These are phyloP conservation scores for Chrysoporthe cubensis DNA, from an alignment of 2,329 filamentous ascomycete species.

Conservation along the genomic window DNA sequence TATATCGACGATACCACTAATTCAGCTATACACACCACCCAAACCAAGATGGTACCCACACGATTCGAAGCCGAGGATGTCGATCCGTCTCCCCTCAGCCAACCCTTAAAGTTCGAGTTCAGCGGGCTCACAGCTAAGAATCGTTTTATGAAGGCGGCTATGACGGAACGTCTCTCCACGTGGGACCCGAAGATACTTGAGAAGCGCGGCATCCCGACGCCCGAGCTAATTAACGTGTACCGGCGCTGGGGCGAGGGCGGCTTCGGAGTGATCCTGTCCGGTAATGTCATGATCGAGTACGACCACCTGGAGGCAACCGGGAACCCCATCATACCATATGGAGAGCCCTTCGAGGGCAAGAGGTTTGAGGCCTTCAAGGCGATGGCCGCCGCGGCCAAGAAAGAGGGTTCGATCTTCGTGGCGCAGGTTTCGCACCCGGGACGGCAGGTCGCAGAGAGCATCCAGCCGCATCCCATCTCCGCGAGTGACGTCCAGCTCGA, in stretches of 20 bases:
- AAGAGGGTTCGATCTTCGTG: conserved; percentile 62
- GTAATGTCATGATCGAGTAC: conserved; percentile 67
- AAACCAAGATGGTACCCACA: conserved; percentile 20
- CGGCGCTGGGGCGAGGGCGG: conserved; percentile 63
- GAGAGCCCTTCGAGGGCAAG: conserved; percentile 54
- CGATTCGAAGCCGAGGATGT: conserved; percentile 29
- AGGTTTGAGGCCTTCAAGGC: conserved; percentile 65
- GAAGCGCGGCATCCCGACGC: conserved; percentile 48
- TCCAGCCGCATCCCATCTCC: conserved; percentile 44
- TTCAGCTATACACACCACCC: not conserved
- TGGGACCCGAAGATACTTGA: conserved; percentile 59
- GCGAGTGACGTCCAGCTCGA: conserved; percentile 45
- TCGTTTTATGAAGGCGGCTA: conserved; percentile 69
- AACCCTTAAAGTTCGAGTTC: conserved; percentile 54
- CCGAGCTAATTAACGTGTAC: conserved; percentile 57
- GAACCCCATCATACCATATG: conserved; percentile 61
- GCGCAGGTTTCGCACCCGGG: conserved; percentile 68
- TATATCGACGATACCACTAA: not conserved
- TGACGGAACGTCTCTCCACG: conserved; percentile 66
- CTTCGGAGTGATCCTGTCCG: conserved; percentile 61
- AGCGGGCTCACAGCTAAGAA: conserved; percentile 62
- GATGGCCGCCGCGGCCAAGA: conserved; percentile 58
- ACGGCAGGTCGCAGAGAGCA: conserved; percentile 48
- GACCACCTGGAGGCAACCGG: conserved; percentile 60
- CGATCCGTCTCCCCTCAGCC: conserved; percentile 43